Evolutionary conservation across 1,284 basidiomycete species (phyloP), one percentile per base, ranked within the genome.

Genomic region (Moesziomyces parantarcticus): DNA sequence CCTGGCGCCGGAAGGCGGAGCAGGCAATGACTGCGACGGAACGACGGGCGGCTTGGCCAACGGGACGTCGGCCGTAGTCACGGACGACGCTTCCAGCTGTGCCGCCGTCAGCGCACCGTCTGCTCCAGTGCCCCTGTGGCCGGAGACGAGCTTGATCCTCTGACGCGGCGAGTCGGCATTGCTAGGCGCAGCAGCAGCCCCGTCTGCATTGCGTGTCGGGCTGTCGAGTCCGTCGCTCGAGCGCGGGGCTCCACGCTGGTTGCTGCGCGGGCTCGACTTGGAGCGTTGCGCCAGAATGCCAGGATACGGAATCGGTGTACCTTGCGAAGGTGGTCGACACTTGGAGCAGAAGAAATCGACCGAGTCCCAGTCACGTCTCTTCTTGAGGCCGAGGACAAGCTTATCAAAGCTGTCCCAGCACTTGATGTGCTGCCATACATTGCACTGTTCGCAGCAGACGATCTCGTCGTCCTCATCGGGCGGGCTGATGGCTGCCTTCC

Each of bases 401-500:
- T 66, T 67, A 65, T 85, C 84, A 29, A 75, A 75, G 26, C 64
- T 53, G 39, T 79, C 67, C 78, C 84, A 85, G 59, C 84, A 85
- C 16, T 75, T 71, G 46, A 84, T 67, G 50, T 83, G 76, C 52
- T 80, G 71, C 92, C 93, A 94, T 77, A 89, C 90, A 21, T 87
- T 88, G 83, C 92, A 94, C 44, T 85, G 81, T 36, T 91, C 91
- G 79, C 92, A 94, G 45, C 89, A 92, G 81, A 93, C 88, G 84
- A 94, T 88, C 11, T 91, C 89, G 32, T 87, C 85, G 22, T 89
- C 89, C 69, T 92, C 91, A 69, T 93, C 91, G 8, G 62, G 58
- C 25, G 75, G 75, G 80, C 93, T 93, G 57, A 89, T 85, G 10
- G 91, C 91, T 34, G 86, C 87, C 55, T 87, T 87, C 51, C 87